Evolutionary conservation across 768 basidiomycete species (phyloP), one percentile per base, ranked within the genome.

Genomic region (Termitomyces sp.): DNA sequence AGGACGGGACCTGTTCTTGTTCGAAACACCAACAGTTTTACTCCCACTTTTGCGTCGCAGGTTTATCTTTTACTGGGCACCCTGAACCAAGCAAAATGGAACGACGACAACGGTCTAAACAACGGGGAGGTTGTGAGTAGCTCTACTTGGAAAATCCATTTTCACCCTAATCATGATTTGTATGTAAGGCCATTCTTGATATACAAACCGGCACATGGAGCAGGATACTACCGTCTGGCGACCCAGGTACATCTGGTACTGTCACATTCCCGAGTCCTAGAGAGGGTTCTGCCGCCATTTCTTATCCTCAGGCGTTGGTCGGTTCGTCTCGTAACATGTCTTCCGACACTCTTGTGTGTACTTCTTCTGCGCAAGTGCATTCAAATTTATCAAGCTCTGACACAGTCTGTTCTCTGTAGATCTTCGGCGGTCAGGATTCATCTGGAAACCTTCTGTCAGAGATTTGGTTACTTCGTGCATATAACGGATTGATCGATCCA

Each of bases 401-500:
- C 40, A 47, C 5, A 3, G 5, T n/a, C 43, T 56, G n/a, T 55
- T 35, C 54, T 42, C 43, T 21, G 17, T 50, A 79, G 78, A 69
- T 92, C 10, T 93, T 90, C 60, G 91, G 91, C 35, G 91, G 91
- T 41, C 79, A 79, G 62, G 88, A 90, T 66, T 73, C 75, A 44
- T 67, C 72, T 54, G 90, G 90, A 14, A 80, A 74, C 26, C 85
- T 88, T 64, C 74, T 91, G 3, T 79, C 83, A 41, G 91, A 93
- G 55, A 65, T 93, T 11, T 93, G 91, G 91, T 67, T 93, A 8
- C 75, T 93, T 58, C 76, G 91, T 53, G 80, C 87, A 4, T 92
- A 91, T 68, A 76, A 78, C 58, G 85, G 76, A n/a, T 68, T 77
- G 33, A 64, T 89, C 54, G 78, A 79, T n/a, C 60, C 78, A n/a